Evolutionary conservation across 2,329 filamentous ascomycete species (phyloP).

Genomic region (Aureobasidium sp.): DNA sequence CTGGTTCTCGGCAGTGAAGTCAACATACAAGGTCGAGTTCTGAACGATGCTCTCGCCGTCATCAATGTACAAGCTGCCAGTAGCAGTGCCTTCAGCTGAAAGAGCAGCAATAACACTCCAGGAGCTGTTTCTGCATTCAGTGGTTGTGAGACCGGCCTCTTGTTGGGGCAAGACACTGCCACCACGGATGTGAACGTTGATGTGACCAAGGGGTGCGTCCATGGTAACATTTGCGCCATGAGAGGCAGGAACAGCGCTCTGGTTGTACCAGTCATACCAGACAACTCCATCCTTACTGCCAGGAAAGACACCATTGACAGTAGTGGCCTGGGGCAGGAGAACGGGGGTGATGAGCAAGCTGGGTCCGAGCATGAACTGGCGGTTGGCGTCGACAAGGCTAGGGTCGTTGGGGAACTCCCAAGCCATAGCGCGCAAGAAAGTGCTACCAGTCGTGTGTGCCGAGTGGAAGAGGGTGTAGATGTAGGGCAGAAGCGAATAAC

Average conservation of each 20-base stretch:
- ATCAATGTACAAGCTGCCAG: constrained; percentile 60
- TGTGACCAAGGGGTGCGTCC: constrained; percentile 55
- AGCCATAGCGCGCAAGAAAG: constrained; percentile 62
- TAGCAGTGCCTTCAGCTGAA: constrained; percentile 45
- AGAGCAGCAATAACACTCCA: constrained; percentile 62
- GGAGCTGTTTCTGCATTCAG: constrained; percentile 51
- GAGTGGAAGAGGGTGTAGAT: constrained; percentile 65
- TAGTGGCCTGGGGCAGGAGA: constrained; percentile 51
- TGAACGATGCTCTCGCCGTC: constrained; percentile 62
- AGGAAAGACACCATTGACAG: constrained; percentile 62
- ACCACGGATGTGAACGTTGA: constrained; percentile 63
- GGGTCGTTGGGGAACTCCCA: constrained; percentile 71
- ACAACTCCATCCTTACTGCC: constrained; percentile 50
- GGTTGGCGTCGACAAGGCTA: constrained; percentile 55
- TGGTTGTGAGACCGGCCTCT: constrained; percentile 59
- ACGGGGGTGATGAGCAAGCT: constrained; percentile 60
- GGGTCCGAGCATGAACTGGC: constrained; percentile 63
- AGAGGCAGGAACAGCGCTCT: constrained; percentile 43
- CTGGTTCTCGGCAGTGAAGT: constrained; percentile 39
- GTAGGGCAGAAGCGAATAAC: constrained; percentile 64
- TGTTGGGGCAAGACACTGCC: constrained; percentile 61
- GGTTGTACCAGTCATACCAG: constrained; percentile 79
- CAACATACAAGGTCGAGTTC: constrained; percentile 46
- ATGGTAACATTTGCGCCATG: constrained; percentile 53
- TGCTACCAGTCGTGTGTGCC: constrained; percentile 57